Evolutionary conservation across 345 rosid genomes (phyloP).

Genomic region (Leavenworthia alabamica): DNA sequence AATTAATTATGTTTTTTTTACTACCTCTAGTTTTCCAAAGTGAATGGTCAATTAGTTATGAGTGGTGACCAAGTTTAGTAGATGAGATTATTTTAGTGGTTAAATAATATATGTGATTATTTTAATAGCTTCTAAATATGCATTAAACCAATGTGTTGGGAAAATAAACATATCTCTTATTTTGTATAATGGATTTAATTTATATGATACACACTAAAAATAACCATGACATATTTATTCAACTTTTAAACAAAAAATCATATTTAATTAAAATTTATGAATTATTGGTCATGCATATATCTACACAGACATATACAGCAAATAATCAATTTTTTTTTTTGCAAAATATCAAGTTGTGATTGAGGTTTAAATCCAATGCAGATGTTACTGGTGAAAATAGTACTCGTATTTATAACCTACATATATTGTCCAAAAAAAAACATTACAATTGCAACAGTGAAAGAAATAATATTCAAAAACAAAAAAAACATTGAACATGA

Average conservation of each 20-base stretch:
- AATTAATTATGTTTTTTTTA: neutral
- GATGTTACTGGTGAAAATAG: constrained; percentile 29
- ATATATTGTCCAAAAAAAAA: constrained; percentile 29
- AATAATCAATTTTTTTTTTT: neutral
- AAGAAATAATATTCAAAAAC: no score
- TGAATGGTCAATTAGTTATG: neutral
- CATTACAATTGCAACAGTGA: constrained; percentile 27
- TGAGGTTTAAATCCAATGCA: constrained; percentile 6
- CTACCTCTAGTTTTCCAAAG: neutral
- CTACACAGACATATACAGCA: neutral
- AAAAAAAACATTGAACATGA: constrained; percentile 34
- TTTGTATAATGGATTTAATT: neutral
- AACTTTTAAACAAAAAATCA: no score
- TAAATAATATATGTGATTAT: no score
- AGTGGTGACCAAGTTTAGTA: neutral
- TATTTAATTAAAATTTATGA: neutral
- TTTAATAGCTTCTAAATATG: no score
- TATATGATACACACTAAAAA: neutral
- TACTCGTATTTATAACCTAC: constrained; percentile 12
- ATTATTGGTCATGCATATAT: neutral
- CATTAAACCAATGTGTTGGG: neutral
- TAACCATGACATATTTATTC: neutral
- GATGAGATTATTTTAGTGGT: neutral
- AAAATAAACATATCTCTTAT: neutral
- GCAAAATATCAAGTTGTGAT: constrained; percentile 10